Conservation (phyloP, 805 yeast species). For the Metschnikowia matae region DNA sequence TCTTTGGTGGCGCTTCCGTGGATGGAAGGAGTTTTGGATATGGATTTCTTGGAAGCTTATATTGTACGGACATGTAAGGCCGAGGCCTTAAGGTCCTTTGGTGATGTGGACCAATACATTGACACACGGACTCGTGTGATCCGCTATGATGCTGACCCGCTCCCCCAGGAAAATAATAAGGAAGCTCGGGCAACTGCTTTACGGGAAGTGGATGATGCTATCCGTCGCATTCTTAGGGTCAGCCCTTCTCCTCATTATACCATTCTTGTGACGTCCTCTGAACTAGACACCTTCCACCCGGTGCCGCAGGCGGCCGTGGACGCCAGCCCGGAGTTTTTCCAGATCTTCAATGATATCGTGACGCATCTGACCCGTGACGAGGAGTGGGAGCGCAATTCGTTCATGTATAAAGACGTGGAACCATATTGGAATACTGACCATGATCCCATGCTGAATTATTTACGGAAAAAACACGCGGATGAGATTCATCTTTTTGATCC, state of each 20-base stretch:
- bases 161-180: conserved; percentile 27
- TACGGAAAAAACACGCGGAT: conserved; percentile 27
- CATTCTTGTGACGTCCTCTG: conserved; percentile 48
- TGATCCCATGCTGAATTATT: conserved; percentile 29
- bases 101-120: conserved; percentile 50
- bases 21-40: conserved; percentile 38
- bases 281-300: conserved; percentile 26
- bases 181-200: conserved; percentile 27
- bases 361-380: conserved; percentile 45
- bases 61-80: conserved; percentile 52
- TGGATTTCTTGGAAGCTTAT: conserved; percentile 39
- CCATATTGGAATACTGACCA: conserved; percentile 17
- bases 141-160: conserved; percentile 50
- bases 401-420: conserved; percentile 25
- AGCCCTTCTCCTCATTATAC: conserved; percentile 73
- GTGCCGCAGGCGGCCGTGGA: conserved; percentile 27
- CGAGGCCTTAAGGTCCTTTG: conserved; percentile 35
- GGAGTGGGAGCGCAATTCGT: conserved; percentile 55
- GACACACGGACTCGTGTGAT: conserved; percentile 65
- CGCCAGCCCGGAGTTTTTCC: conserved; percentile 29
- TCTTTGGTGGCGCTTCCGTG: conserved; percentile 59
- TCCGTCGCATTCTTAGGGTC: conserved; percentile 57
- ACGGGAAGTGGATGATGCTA: conserved; percentile 39
- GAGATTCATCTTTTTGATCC: conserved; percentile 40
- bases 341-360: conserved; percentile 55